Conservation (phyloP, 2,329 filamentous ascomycete species). For the Penicillium sp. region DNA sequence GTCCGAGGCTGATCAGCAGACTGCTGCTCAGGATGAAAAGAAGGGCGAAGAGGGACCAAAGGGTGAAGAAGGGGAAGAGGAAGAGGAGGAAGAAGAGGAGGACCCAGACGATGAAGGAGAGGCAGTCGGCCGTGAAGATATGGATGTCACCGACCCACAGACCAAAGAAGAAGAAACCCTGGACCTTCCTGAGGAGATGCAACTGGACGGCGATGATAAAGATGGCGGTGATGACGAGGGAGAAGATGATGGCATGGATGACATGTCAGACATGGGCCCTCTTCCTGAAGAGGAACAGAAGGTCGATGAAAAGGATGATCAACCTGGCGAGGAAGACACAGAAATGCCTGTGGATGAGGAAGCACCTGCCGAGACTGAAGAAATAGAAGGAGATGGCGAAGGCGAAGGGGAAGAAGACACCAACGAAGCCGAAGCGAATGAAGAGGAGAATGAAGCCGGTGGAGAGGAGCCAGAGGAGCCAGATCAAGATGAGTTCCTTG, state of each 20-base stretch:
- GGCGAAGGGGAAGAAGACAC: conserved; percentile 52
- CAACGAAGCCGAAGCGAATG: neutral
- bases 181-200: conserved; percentile 85
- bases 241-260: conserved; percentile 51
- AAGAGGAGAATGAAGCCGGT: conserved; percentile 37
- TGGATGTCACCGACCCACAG: conserved; percentile 72
- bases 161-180: conserved; percentile 80
- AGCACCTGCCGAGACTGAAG: conserved; percentile 39
- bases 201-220: conserved; percentile 71
- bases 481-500: conserved; percentile 53
- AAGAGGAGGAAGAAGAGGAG: conserved; percentile 60
- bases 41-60: conserved; percentile 49
- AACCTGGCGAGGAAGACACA: conserved; percentile 35
- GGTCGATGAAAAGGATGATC: conserved; percentile 35
- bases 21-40: conserved; percentile 60
- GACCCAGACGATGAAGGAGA: conserved; percentile 64
- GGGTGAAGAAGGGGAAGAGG: conserved; percentile 53
- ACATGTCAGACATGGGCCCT: conserved; percentile 49
- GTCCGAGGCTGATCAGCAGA: conserved; percentile 62
- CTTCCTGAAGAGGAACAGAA: conserved; percentile 41
- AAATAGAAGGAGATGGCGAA: conserved; percentile 49
- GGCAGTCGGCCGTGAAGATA: conserved; percentile 65
- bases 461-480: conserved; percentile 56
- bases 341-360: conserved; percentile 37
- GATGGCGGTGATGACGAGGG: conserved; percentile 56